Evolutionary conservation across 352 stramenopile species (phyloP).

Genomic region (Peronosclerospora sorghi): DNA sequence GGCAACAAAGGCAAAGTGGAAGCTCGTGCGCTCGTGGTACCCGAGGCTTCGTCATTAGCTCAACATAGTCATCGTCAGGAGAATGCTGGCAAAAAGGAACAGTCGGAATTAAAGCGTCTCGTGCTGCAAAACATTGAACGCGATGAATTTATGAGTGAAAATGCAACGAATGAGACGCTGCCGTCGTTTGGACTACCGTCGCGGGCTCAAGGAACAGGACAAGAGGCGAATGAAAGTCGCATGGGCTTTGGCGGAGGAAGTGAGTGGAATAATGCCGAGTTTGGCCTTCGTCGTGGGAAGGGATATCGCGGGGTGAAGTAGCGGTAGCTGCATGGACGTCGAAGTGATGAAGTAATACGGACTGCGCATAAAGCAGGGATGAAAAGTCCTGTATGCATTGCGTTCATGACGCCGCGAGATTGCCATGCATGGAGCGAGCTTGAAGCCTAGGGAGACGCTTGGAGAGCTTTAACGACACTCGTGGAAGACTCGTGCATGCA

Average conservation of each 20-base stretch:
- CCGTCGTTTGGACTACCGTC: constrained; percentile 12
- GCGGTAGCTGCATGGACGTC: background rate
- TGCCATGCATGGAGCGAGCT: background rate
- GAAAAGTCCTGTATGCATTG: too few relatives aligned
- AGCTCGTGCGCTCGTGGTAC: constrained; percentile 88
- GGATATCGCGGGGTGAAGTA: constrained; percentile 60
- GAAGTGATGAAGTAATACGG: background rate
- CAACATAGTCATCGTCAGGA: constrained; percentile 83
- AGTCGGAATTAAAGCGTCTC: constrained; percentile 80
- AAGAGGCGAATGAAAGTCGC: constrained; percentile 20
- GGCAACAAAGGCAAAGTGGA: constrained; percentile 96
- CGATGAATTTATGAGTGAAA: constrained; percentile 56
- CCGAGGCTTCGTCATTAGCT: constrained; percentile 88
- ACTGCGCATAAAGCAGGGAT: background rate
- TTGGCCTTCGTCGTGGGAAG: constrained; percentile 54
- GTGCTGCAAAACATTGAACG: constrained; percentile 82
- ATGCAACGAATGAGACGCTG: constrained; percentile 8
- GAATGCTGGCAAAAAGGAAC: constrained; percentile 74
- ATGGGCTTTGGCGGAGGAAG: constrained; percentile 49
- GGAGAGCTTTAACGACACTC: too few relatives aligned
- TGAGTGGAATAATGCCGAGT: constrained; percentile 83
- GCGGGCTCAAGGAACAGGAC: constrained; percentile 11
- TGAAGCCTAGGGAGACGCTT: too few relatives aligned
- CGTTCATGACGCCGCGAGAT: too few relatives aligned
- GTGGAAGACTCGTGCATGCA: too few relatives aligned